These are phyloP conservation scores for Leucocoprinus sp. DNA, from an alignment of 768 basidiomycete genomes.

Conservation along the genomic window DNA sequence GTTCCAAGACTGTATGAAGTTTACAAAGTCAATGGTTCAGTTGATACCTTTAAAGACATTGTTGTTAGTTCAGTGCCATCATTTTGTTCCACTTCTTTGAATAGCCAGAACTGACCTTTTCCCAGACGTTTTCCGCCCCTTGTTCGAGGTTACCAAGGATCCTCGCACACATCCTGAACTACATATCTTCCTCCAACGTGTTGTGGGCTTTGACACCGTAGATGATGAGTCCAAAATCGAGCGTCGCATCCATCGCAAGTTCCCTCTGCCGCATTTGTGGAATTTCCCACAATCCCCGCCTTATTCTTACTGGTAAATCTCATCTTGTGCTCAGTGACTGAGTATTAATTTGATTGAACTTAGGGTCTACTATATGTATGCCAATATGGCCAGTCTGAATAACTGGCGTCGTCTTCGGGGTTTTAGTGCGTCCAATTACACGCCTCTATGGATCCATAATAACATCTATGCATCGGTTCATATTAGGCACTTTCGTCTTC, in stretches of 20 bases:
- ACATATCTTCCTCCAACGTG: conserved; percentile 90
- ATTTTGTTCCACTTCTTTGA: neutral
- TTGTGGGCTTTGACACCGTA: conserved; percentile 96
- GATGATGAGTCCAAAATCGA: conserved; percentile 97
- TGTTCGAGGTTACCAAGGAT: conserved; percentile 95
- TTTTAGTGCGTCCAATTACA: conserved; percentile 63
- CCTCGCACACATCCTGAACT: conserved; percentile 87
- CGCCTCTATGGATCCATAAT: neutral
- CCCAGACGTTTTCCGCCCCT: conserved; percentile 82
- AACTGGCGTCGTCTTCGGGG: conserved; percentile 83
- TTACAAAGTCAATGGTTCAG: conserved; percentile 81
- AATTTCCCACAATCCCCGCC: conserved; percentile 85
- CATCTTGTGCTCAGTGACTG: neutral
- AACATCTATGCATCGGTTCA: conserved; percentile 1
- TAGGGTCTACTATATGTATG: conserved; percentile 97
- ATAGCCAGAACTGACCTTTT: neutral
- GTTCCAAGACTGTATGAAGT: conserved; percentile 91
- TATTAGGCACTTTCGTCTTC: conserved; percentile 87
- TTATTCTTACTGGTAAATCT: conserved; percentile 83
- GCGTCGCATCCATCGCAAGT: conserved; percentile 86
- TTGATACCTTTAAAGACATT: conserved; percentile 86
- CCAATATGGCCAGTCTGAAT: conserved; percentile 92
- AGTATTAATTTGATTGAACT: conserved; percentile 1
- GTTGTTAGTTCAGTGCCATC: conserved; percentile 80
- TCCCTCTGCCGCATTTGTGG: conserved; percentile 89